phyloP scores from a whole-genome alignment of 2,329 filamentous ascomycete species.

The Macrophomina phaseolina region DNA sequence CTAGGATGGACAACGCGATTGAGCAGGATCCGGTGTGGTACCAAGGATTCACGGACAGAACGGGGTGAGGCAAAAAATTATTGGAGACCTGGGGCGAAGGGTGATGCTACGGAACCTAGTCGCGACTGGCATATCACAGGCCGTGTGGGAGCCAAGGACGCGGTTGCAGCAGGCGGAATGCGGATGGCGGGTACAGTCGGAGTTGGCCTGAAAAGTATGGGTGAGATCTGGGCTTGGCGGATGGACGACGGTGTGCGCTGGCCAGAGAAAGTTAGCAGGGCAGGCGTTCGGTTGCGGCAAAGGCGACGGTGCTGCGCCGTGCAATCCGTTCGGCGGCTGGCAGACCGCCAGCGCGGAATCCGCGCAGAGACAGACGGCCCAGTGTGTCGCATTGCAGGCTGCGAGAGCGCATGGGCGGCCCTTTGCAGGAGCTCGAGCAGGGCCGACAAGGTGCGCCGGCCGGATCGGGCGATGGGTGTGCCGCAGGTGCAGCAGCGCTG shows the following conservation, averaged over 20 bases:
- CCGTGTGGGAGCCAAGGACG: neutral
- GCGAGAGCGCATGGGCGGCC: neutral
- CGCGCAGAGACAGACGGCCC: conserved; percentile 9
- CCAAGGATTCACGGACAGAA: neutral
- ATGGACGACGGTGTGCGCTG: neutral
- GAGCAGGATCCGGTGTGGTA: conserved; percentile 5
- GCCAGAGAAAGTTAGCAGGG: neutral
- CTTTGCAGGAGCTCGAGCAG: conserved; percentile 21
- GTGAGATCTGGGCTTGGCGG: neutral
- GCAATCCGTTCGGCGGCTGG: conserved; percentile 4
- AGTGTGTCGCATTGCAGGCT: neutral
- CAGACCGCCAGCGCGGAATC: neutral
- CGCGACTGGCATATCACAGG: conserved; percentile 13
- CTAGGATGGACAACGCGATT: conserved; percentile 10
- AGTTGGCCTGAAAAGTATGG: conserved; percentile 4
- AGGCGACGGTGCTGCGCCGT: neutral
- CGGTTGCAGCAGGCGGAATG: conserved; percentile 16
- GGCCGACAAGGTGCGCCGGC: neutral
- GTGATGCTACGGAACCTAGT: conserved; percentile 10
- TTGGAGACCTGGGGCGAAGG: conserved; percentile 7
- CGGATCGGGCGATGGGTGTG: conserved; percentile 10
- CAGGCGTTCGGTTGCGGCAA: conserved; percentile 9
- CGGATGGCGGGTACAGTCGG: conserved; percentile 2
- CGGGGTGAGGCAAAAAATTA: conserved; percentile 1
- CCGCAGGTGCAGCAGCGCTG: neutral